These are phyloP conservation scores for Acrasis kona DNA, from an alignment of 78 protist genomes.

Conservation along the genomic window DNA sequence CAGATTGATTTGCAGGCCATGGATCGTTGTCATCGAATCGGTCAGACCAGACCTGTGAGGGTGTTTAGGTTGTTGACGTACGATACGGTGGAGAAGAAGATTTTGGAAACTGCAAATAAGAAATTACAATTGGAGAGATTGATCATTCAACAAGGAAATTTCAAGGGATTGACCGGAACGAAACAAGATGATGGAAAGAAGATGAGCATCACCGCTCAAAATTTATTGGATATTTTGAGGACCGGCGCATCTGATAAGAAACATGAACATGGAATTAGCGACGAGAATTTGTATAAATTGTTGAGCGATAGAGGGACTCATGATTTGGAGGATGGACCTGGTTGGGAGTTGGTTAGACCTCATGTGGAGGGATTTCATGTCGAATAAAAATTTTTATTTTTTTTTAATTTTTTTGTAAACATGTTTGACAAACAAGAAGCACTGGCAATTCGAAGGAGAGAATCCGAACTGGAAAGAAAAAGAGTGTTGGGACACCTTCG, in stretches of 20 bases:
- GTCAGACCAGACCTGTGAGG: constrained; percentile 82
- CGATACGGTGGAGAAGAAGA: constrained; percentile 65
- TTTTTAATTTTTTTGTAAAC: no score
- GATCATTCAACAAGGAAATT: not conserved
- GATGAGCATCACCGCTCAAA: not conserved
- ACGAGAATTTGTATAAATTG: not conserved
- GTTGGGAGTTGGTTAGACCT: no score
- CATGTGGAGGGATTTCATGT: no score
- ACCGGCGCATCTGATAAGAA: not conserved
- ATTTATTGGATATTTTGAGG: not conserved
- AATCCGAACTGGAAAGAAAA: no score
- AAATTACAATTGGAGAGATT: constrained; percentile 70
- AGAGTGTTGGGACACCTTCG: no score
- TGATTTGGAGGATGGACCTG: no score
- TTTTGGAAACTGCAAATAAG: constrained; percentile 69
- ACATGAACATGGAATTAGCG: not conserved
- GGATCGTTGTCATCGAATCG: constrained; percentile 91
- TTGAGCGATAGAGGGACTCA: not conserved
- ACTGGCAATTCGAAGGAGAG: no score
- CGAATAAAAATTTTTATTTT: no score
- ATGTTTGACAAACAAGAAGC: no score
- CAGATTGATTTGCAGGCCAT: constrained; percentile 76
- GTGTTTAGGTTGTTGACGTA: constrained; percentile 81
- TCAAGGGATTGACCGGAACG: no score
- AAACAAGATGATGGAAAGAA: not conserved